These are phyloP conservation scores for Cymbopogon flexuosus DNA, from an alignment of 202 grass and related monocot species.

Conservation along the genomic window DNA sequence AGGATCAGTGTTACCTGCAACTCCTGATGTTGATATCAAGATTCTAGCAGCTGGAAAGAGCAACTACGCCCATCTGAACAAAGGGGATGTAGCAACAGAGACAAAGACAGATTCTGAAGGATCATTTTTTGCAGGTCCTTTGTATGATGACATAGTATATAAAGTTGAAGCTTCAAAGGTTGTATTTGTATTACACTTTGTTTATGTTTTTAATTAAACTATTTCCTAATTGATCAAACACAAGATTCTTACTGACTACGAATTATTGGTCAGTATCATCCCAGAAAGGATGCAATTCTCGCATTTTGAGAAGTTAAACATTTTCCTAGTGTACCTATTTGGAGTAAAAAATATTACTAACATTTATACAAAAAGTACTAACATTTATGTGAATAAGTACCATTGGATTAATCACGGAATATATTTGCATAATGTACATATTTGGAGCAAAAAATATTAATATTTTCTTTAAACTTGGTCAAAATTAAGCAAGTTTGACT, in stretches of 20 bases:
- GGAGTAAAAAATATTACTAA: background rate
- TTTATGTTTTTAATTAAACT: conserved; percentile 10
- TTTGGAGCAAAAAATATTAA: background rate
- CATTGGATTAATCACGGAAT: background rate
- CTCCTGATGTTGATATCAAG: conserved; percentile 70
- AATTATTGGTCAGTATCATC: conserved; percentile 1
- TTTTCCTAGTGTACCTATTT: too few species aligned
- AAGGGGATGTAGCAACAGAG: conserved; percentile 76
- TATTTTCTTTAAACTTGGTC: background rate
- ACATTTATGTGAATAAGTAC: background rate
- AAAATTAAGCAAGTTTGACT: background rate
- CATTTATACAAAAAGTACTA: background rate
- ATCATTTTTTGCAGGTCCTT: conserved; percentile 72
- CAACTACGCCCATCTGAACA: conserved; percentile 52
- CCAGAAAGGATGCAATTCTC: too few species aligned
- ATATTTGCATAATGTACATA: too few species aligned
- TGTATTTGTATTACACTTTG: conserved; percentile 20
- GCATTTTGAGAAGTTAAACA: too few species aligned
- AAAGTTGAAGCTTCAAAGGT: conserved; percentile 89
- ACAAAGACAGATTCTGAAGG: conserved; percentile 71
- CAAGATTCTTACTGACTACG: background rate
- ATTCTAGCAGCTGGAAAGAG: conserved; percentile 64
- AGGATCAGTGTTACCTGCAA: conserved; percentile 76
- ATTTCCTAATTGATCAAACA: background rate
- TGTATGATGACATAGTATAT: conserved; percentile 85